Percentiles rank a stretch among this genome's conserved stretches.
Evolutionary conservation across 2,329 filamentous ascomycete genomes (phyloP).

Genomic region (Xylaria polymorpha): DNA sequence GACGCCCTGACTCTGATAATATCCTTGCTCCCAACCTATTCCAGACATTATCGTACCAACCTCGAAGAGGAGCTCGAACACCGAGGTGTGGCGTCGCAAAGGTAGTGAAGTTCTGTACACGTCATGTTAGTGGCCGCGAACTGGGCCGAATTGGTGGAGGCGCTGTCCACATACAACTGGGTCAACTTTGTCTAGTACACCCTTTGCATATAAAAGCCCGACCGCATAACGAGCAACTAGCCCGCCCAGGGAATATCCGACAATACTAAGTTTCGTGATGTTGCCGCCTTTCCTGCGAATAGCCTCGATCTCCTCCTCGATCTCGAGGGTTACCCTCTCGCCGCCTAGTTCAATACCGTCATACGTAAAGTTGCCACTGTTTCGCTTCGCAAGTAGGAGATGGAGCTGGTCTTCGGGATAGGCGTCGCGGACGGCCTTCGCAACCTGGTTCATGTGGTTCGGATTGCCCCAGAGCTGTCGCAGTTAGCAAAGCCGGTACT

Average conservation of each 20-base stretch:
- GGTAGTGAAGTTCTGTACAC: constrained; percentile 82
- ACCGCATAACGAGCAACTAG: constrained; percentile 88
- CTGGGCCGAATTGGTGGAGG: neutral
- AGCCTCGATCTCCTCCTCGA: constrained; percentile 70
- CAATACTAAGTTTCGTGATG: constrained; percentile 84
- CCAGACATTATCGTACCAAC: constrained; percentile 75
- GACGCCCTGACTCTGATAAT: constrained; percentile 83
- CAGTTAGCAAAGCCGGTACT: constrained; percentile 41
- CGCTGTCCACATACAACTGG: constrained; percentile 70
- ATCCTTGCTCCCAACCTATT: constrained; percentile 87
- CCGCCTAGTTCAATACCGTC: constrained; percentile 76
- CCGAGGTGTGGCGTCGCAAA: constrained; percentile 88
- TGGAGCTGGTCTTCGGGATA: constrained; percentile 73
- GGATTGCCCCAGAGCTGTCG: constrained; percentile 81
- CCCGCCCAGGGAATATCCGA: constrained; percentile 91
- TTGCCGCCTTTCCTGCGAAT: constrained; percentile 72
- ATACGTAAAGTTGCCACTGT: constrained; percentile 77
- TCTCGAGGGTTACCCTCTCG: constrained; percentile 74
- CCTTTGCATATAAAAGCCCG: constrained; percentile 83
- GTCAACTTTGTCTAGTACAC: constrained; percentile 80
- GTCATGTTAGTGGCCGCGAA: constrained; percentile 1
- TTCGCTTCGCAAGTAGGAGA: constrained; percentile 77
- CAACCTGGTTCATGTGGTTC: constrained; percentile 75
- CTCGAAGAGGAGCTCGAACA: constrained; percentile 75
- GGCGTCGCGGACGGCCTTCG: constrained; percentile 70